Conservation (phyloP, 1,284 basidiomycete species). For the Phellopilus nigrolimitatus region DNA sequence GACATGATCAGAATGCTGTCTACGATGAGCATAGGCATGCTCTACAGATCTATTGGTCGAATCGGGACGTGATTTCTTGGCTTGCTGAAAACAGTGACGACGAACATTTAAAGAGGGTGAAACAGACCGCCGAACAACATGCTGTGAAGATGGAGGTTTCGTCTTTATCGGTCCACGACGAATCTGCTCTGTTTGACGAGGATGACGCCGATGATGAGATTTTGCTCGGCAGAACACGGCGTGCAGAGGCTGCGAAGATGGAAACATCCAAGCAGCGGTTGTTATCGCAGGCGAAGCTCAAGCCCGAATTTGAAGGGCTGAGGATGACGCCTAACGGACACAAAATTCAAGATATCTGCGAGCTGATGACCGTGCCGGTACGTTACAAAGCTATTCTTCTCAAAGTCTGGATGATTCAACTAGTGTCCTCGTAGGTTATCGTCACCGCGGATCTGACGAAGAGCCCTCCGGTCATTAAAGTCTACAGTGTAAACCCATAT, state of each 20-base stretch:
- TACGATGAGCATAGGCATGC: slow-evolving; percentile 91
- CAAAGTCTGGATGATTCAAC: slow-evolving; percentile 18
- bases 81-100: slow-evolving; percentile 93
- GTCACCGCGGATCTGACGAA: slow-evolving; percentile 91
- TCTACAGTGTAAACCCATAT: slow-evolving; percentile 85
- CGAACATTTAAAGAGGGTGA: slow-evolving; percentile 88
- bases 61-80: slow-evolving; percentile 89
- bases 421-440: slow-evolving; percentile 57
- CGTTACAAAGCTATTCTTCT: slow-evolving; percentile 29
- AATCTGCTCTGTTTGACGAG: slow-evolving; percentile 85
- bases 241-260: slow-evolving; percentile 34
- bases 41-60: slow-evolving; percentile 90
- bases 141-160: slow-evolving; percentile 83
- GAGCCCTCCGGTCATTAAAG: slow-evolving; percentile 91
- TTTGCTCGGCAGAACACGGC: slow-evolving; percentile 61
- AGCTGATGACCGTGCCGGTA: slow-evolving; percentile 87
- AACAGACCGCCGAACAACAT: slow-evolving; percentile 81
- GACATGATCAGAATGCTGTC: slow-evolving; percentile 68
- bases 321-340: slow-evolving; percentile 70
- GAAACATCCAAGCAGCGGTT: slow-evolving; percentile 73
- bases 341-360: slow-evolving; percentile 88
- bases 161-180: slow-evolving; percentile 76
- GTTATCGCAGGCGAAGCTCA: slow-evolving; percentile 66
- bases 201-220: slow-evolving; percentile 78
- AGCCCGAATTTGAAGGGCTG: slow-evolving; percentile 78